Percentiles rank a stretch among this genome's conserved stretches.
Evolutionary conservation across 208 protist species (phyloP).

Genomic region (Porcisia deanei): DNA sequence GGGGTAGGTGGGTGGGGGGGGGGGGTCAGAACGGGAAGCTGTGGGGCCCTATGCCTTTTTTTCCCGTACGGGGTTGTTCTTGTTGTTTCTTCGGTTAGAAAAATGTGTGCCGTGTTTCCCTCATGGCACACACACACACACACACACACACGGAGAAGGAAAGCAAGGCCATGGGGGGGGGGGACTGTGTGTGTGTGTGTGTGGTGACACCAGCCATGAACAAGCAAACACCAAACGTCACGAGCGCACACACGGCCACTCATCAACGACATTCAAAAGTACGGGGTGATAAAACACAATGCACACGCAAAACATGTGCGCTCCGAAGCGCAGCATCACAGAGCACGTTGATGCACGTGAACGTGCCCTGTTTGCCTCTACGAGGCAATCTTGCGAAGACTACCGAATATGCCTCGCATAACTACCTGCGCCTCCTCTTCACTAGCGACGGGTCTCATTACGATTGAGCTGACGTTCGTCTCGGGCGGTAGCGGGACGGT

Average conservation of each 20-base stretch:
- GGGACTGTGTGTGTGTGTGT: neutral
- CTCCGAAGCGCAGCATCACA: neutral
- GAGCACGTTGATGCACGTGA: neutral
- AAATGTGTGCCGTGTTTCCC: no score
- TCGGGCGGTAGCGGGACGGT: slow-evolving; percentile 26
- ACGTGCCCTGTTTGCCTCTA: neutral
- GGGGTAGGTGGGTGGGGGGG: no score
- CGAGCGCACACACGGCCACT: neutral
- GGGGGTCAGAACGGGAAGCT: neutral
- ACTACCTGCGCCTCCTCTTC: slow-evolving; percentile 37
- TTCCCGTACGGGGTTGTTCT: no score
- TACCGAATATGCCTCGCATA: slow-evolving; percentile 33
- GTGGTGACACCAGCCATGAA: neutral
- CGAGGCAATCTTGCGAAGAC: slow-evolving; percentile 19
- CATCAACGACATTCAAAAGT: neutral
- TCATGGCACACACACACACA: slow-evolving; percentile 3
- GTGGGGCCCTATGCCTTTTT: no score
- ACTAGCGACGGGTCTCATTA: slow-evolving; percentile 31
- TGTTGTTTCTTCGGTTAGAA: no score
- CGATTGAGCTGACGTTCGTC: slow-evolving; percentile 30
- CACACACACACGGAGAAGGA: no score
- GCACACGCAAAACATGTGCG: neutral
- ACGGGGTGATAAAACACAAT: neutral
- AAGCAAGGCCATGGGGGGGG: no score
- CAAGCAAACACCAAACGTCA: neutral